These are phyloP conservation scores for Phytophthora sp. DNA, from an alignment of 352 stramenopile species.

Conservation along the genomic window DNA sequence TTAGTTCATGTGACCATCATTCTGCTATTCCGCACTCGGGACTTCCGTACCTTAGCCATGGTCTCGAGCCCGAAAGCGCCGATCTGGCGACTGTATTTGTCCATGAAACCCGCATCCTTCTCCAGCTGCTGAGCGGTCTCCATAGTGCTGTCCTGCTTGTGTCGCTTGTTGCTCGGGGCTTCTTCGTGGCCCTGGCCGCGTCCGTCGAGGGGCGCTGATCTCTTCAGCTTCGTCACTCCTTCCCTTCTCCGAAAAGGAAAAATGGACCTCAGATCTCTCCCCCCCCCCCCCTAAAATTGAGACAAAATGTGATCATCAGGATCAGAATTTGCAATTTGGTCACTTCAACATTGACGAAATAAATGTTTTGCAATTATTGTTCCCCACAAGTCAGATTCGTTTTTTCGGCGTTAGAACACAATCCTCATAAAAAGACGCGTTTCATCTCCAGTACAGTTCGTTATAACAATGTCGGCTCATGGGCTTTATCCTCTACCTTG, in stretches of 20 bases:
- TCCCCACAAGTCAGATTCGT: too few relatives aligned
- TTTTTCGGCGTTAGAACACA: not conserved
- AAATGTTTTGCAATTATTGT: too few relatives aligned
- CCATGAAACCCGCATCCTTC: constrained; percentile 91
- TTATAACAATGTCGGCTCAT: constrained; percentile 39
- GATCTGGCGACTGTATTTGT: constrained; percentile 95
- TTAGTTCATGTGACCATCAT: constrained; percentile 32
- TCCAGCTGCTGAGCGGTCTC: constrained; percentile 69
- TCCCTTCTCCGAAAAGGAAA: constrained; percentile 30
- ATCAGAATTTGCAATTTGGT: constrained; percentile 24
- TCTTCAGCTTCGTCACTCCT: constrained; percentile 43
- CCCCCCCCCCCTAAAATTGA: constrained; percentile 21
- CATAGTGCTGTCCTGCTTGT: constrained; percentile 43
- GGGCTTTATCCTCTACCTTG: constrained; percentile 58
- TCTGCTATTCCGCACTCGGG: constrained; percentile 12
- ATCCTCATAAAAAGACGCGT: constrained; percentile 2
- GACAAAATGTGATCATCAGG: constrained; percentile 12
- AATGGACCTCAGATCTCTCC: constrained; percentile 29
- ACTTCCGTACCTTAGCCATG: constrained; percentile 87
- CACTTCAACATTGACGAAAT: constrained; percentile 49
- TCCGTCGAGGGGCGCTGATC: constrained; percentile 25
- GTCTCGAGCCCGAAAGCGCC: constrained; percentile 92
- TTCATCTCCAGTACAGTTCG: constrained; percentile 1
- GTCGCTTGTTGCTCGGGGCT: constrained; percentile 37
- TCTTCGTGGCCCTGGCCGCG: constrained; percentile 35